Base-by-base conservation (phyloP, 768 basidiomycete species). In the Leccinum disarticulatum region DNA sequence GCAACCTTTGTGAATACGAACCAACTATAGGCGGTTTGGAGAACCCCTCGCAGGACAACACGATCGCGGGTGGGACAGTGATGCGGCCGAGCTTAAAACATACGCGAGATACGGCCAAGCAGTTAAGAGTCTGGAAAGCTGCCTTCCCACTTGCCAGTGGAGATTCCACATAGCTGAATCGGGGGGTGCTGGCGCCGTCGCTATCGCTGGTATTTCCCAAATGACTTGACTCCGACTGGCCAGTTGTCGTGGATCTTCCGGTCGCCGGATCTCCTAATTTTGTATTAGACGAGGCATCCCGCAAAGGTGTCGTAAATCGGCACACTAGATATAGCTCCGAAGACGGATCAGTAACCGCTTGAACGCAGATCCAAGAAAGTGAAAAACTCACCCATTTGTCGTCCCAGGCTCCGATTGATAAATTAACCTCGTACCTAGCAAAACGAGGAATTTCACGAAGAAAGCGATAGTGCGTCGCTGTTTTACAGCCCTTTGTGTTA, bases 1-100 rank as follows among this genome's bases (percentile, higher is more conserved):
- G 61, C 1, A 50, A 43, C 33, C 52, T 60, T 31, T 52, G 46
- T 7, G 65, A 62, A 27, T 63, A 57, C 6, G 63, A 61, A 3
- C 66, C 64, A 10, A 46, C 48, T 11, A 47, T n/a, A 0, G 65
- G 62, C 3, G 71, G 65, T 8, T 61, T 57, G 47, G 61, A 67
- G 64, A 86, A 82, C 0, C 88, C 88, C 58, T 86, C 84, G 10
- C 74, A 60, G 2, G 83, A 85, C 49, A 88, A 68, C 14, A 82
- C 82, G 59, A 91, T 64, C 7, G 79, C 77, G 36, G 88, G 88
- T 2, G 88, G 88, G 53, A 91, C 80, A 13, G 87, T 90, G 61
- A 90, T 85, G 2, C 87, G 80, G 1, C 85, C 86, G 27, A 83
- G 68, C 69, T 91, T 91, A 79, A 84, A 88, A 68, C 87, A 88